Evolutionary conservation across 805 yeast genomes (phyloP).

Genomic region (Lipomyces chichibuensis): DNA sequence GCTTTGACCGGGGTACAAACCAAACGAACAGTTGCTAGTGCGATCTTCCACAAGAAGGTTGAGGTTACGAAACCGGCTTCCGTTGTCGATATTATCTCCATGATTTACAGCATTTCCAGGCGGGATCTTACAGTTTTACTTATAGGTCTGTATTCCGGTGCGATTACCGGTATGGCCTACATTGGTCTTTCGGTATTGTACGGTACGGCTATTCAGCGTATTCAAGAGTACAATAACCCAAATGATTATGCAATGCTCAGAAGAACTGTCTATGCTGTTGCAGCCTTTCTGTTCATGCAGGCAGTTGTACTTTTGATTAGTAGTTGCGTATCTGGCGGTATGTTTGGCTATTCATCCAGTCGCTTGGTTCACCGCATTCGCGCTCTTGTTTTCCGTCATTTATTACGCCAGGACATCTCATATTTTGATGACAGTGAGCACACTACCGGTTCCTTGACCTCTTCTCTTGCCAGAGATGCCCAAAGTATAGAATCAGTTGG

Average conservation of each 20-base stretch:
- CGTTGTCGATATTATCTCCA: slow-evolving; percentile 17
- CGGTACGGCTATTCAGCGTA: slow-evolving; percentile 31
- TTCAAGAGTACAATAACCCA: slow-evolving; percentile 22
- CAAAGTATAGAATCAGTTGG: slow-evolving; percentile 41
- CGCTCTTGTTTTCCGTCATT: slow-evolving; percentile 34
- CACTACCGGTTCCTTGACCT: slow-evolving; percentile 39
- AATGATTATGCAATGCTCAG: slow-evolving; percentile 22
- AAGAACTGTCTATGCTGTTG: slow-evolving; percentile 23
- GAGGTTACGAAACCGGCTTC: slow-evolving; percentile 4
- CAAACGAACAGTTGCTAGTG: slow-evolving; percentile 6
- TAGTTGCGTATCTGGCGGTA: slow-evolving; percentile 24
- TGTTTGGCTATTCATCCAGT: slow-evolving; percentile 35
- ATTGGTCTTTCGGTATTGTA: slow-evolving; percentile 33
- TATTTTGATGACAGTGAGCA: slow-evolving; percentile 41
- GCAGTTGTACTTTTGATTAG: slow-evolving; percentile 20
- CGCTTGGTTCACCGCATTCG: slow-evolving; percentile 39
- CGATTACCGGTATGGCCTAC: slow-evolving; percentile 29
- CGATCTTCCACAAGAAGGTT: slow-evolving; percentile 11
- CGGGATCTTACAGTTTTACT: slow-evolving; percentile 22
- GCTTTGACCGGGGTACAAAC: slow-evolving; percentile 18
- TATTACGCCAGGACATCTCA: slow-evolving; percentile 41
- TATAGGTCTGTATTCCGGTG: slow-evolving; percentile 30
- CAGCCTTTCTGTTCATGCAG: slow-evolving; percentile 36
- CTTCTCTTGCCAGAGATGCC: slow-evolving; percentile 42
- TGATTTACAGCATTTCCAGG: slow-evolving; percentile 16